Evolutionary conservation across 352 stramenopile genomes (phyloP), one percentile per base, ranked within the genome.

Genomic region (Phytopythium helicoides): DNA sequence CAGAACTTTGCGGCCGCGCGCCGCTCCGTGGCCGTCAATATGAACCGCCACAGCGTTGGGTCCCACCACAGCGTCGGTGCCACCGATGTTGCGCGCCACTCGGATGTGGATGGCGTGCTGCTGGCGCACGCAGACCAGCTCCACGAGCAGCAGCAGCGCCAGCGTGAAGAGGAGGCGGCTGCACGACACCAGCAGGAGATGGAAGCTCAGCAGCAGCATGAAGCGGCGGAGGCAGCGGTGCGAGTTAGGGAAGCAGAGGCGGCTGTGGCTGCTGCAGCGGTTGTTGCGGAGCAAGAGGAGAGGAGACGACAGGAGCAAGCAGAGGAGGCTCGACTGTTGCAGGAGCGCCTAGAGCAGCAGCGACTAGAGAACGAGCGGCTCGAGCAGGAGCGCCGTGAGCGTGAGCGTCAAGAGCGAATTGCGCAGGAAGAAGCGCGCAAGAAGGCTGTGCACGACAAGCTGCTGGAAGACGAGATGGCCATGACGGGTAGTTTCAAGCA

Each of bases 1-100:
- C 81, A 89, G 56, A 92, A 90, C 69, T 92, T 92, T 59, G 73
- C 81, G 15, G 62, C 70, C 5, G 70, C 80, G 15, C 60, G 80
- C 19, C 61, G 68, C 14, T 64, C 62, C 9, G 57, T 69, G 16
- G 48, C 59, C 1, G 62, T 55, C n/a, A 49, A 52, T 1, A 37
- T 73, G 16, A 64, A 68, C 31, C 74, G 76, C 23, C 70, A 80
- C 38, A 87, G 76, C 51, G 53, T 63, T 9, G 75, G 71, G 3
- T 39, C 23, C 3, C 53, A 68, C 31, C 26, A 39, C 44, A 51
- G 44, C 16, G 44, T 18, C 1, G 57, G 56, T 4, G 42, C 26
- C 14, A 33, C 16, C 4, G 53, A 56, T 12, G 71, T 83, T 1
- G 62, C 67, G 31, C 64, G 63, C 7, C 39, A 67, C 22, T 79